phyloP scores from a whole-genome alignment of 1,139 yeast genomes.

The Spencermartinsiella ligniputridi region DNA sequence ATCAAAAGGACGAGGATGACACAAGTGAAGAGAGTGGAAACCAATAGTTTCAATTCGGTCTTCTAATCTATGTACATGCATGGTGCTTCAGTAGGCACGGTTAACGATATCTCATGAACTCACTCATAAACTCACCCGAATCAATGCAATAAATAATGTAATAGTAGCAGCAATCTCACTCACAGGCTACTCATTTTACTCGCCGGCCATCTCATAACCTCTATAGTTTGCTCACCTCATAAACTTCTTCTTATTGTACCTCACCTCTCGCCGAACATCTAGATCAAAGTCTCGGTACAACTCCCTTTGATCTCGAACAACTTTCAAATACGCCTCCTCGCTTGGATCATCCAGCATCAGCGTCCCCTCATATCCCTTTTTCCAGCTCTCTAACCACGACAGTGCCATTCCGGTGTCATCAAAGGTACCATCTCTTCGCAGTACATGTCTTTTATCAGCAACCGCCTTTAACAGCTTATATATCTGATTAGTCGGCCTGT shows the following conservation, averaged over 20 bases:
- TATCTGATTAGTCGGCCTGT: constrained; percentile 73
- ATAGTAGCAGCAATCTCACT: no score
- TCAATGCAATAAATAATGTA: no score
- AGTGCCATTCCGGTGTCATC: constrained; percentile 53
- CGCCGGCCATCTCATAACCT: no score
- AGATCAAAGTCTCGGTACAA: constrained; percentile 22
- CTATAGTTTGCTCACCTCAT: no score
- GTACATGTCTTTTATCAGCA: constrained; percentile 32
- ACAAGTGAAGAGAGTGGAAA: not conserved
- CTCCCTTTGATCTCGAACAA: constrained; percentile 22
- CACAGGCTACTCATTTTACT: no score
- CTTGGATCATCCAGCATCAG: constrained; percentile 36
- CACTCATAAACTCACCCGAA: no score
- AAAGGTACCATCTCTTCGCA: constrained; percentile 8
- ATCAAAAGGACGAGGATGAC: constrained; percentile 15
- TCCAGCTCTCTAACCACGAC: constrained; percentile 65
- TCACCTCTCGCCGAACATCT: constrained; percentile 9
- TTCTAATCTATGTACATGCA: not conserved
- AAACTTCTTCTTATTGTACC: not conserved
- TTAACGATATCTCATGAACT: no score
- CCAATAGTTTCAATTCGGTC: not conserved
- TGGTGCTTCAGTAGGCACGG: no score
- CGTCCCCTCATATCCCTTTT: constrained; percentile 49
- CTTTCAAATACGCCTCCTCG: constrained; percentile 19
- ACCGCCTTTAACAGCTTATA: constrained; percentile 56